Evolutionary conservation across 2,329 filamentous ascomycete genomes (phyloP), one percentile per base, ranked within the genome.

Genomic region (Coniochaeta ligniaria): DNA sequence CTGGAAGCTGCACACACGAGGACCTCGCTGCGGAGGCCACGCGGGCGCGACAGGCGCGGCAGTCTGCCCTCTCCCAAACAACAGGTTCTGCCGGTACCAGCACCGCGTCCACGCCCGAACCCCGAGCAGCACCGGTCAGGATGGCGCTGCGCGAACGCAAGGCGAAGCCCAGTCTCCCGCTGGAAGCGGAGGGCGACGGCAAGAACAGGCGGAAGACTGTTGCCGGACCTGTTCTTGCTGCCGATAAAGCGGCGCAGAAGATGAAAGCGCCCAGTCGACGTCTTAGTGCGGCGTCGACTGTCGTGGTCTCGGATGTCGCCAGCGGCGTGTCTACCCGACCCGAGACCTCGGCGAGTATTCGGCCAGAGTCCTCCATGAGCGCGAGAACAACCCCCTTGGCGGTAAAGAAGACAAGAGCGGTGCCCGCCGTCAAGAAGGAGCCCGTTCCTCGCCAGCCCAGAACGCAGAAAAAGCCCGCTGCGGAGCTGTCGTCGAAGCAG

Each of bases 81-180:
- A 24, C 47, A 52, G 47, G 47, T 52, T 6, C 31, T 14, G 14
- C 43, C 8, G 43, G 43, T 28, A 8, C 47, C 22, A 22, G 35
- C 31, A 6, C 17, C n/a, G 16, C 58, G 65, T 26, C 24, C 60
- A 1, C 61, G 62, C 12, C 58, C 58, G 12, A 58, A 24, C 33
- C 47, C 59, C 69, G 22, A 52, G 66, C 0, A 60, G 65, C 36
- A 63, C 66, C 20, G 66, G 77, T 31, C 66, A 76, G 2, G 72
- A 90, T 89, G 83, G 87, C 91, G 63, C 77, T 95, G 59, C 84
- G 92, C 35, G 86, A 88, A 60, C 84, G 91, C 63, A 92, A 88
- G 14, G 72, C 79, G 8, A 86, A 80, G 59, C 75, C 83, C 4
- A 75, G 79, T n/a, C 78, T 81, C 11, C 76, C 79, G n/a, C 78